Conservation (phyloP, 73 alveolate species). For the Tetrahymena malaccensis region DNA sequence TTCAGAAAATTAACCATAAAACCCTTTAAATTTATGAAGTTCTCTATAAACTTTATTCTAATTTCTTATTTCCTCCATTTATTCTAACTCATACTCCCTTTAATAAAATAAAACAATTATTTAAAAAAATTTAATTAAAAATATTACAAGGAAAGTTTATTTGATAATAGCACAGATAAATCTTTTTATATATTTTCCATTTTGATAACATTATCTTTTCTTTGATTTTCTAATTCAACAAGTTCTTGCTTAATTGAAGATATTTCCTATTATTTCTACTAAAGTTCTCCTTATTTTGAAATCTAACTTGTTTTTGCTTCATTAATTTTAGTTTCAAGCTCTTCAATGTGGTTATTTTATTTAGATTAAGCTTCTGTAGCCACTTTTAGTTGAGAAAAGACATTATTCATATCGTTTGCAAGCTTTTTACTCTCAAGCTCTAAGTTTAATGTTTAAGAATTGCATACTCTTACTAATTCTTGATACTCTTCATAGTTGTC, state of each 20-base stretch:
- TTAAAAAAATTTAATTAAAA: not conserved
- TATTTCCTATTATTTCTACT: not conserved
- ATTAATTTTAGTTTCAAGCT: not conserved
- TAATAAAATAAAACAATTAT: not conserved
- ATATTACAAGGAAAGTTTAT: not conserved
- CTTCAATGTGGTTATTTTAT: not conserved
- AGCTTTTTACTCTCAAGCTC: not conserved
- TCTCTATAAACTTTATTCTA: not conserved
- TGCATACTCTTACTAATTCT: not conserved
- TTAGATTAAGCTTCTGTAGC: not conserved
- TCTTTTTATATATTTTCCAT: not conserved
- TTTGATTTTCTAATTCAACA: not conserved
- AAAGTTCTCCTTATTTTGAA: not conserved
- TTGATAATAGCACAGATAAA: not conserved
- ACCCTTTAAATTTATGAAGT: not conserved
- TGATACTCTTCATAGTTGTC: not conserved
- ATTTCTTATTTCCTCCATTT: not conserved
- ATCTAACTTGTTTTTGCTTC: not conserved
- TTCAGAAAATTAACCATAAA: not conserved
- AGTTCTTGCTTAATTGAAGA: not conserved
- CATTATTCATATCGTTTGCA: not conserved
- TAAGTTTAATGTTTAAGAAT: not conserved
- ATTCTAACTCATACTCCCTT: not conserved
- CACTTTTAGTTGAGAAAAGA: not conserved
- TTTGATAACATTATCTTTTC: not conserved